Percentiles rank a stretch among this genome's conserved stretches.
phyloP scores from a whole-genome alignment of 2,329 filamentous ascomycete species.

The Torrubiella hemipterigena region DNA sequence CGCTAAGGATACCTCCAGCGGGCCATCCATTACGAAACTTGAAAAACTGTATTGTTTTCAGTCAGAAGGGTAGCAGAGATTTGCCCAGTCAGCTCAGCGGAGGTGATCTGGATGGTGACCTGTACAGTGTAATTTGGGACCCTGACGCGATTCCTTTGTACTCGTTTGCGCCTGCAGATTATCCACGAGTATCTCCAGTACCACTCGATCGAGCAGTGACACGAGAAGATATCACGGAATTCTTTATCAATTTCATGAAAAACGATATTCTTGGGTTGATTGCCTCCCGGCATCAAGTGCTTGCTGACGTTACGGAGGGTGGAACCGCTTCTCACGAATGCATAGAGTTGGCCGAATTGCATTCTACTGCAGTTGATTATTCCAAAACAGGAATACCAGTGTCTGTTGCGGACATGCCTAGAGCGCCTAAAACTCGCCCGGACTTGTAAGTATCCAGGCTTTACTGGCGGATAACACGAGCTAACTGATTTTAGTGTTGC shows the following conservation, averaged over 20 bases:
- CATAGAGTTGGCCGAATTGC: slow-evolving; percentile 43
- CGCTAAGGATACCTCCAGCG: slow-evolving; percentile 46
- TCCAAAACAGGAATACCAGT: slow-evolving; percentile 61
- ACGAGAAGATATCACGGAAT: slow-evolving; percentile 58
- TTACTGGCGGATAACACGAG: background rate
- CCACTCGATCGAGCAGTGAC: slow-evolving; percentile 49
- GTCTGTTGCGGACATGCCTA: slow-evolving; percentile 29
- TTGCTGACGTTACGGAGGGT: slow-evolving; percentile 42
- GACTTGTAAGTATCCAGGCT: slow-evolving; percentile 40
- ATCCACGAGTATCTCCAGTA: slow-evolving; percentile 43
- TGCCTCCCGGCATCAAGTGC: slow-evolving; percentile 48
- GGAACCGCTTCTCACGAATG: slow-evolving; percentile 46
- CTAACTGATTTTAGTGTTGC: slow-evolving; percentile 12
- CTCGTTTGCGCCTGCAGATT: slow-evolving; percentile 51
- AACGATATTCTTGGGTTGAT: slow-evolving; percentile 57
- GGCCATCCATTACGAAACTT: slow-evolving; percentile 49
- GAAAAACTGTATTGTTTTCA: slow-evolving; percentile 70
- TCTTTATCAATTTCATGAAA: slow-evolving; percentile 70
- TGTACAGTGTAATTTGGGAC: slow-evolving; percentile 74
- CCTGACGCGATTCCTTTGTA: slow-evolving; percentile 27
- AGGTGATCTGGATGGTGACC: slow-evolving; percentile 74
- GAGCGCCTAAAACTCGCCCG: slow-evolving; percentile 27
- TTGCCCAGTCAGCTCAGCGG: slow-evolving; percentile 69
- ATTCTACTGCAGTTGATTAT: slow-evolving; percentile 64
- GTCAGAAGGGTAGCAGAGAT: slow-evolving; percentile 56